Percentiles rank a stretch among this genome's conserved stretches.
Evolutionary conservation across 2,329 filamentous ascomycete genomes (phyloP).

Genomic region (Colletotrichum karsti): DNA sequence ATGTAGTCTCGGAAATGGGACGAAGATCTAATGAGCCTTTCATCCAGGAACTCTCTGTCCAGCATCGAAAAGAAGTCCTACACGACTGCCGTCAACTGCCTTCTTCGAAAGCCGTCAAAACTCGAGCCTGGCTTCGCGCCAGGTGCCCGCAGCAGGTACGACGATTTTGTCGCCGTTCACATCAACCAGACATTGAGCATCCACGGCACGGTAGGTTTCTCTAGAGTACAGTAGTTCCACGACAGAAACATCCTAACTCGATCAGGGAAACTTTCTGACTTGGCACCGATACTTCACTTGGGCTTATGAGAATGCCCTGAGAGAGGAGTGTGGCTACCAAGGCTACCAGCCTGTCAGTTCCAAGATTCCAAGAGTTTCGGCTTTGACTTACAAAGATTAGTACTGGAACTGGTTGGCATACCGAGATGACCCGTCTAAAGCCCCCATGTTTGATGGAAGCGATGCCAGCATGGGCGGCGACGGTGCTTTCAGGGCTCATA

Average conservation of each 20-base stretch:
- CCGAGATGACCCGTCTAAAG: constrained; percentile 37
- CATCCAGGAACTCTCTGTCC: constrained; percentile 32
- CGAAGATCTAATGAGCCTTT: background rate
- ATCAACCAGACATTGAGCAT: constrained; percentile 22
- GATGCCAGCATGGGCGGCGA: constrained; percentile 46
- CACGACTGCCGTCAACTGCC: constrained; percentile 28
- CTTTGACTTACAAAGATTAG: background rate
- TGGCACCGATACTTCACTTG: constrained; percentile 27
- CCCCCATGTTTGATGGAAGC: constrained; percentile 49
- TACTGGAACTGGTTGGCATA: constrained; percentile 48
- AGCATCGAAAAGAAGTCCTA: constrained; percentile 29
- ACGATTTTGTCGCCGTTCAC: constrained; percentile 30
- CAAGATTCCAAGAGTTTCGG: accelerated
- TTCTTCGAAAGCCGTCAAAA: constrained; percentile 6
- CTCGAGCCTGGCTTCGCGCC: constrained; percentile 22
- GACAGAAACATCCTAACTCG: accelerated
- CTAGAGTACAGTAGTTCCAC: background rate
- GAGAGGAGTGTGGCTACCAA: constrained; percentile 28
- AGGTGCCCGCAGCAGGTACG: constrained; percentile 22
- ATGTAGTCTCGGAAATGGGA: accelerated
- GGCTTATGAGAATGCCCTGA: constrained; percentile 26
- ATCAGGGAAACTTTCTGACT: constrained; percentile 18
- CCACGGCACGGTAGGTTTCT: constrained; percentile 4
- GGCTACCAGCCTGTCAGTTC: constrained; percentile 27
- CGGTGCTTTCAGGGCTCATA: constrained; percentile 41